A percentile compares a stretch with the other conserved stretches of the same genome.
Conservation (phyloP, 2,329 filamentous ascomycete species). For the Helminthosporium solani region DNA sequence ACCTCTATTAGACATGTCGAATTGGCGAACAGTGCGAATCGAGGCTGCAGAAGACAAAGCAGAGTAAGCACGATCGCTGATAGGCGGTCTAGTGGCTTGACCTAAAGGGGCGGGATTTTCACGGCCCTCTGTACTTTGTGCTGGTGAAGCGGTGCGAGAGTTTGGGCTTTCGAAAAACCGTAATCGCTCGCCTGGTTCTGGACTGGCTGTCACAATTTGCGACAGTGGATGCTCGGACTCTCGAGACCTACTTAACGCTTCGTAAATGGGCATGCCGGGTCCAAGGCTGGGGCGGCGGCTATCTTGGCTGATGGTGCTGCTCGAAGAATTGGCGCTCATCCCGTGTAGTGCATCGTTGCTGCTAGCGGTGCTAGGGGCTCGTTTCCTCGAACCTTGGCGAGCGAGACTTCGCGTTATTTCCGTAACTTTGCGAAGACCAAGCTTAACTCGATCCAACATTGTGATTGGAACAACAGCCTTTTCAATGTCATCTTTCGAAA, state of each 20-base stretch:
- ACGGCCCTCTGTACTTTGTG: constrained; percentile 29
- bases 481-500: constrained; percentile 89
- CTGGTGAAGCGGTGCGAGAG: constrained; percentile 45
- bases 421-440: constrained; percentile 62
- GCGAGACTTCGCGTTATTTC: constrained; percentile 29
- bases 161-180: constrained; percentile 40
- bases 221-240: constrained; percentile 70
- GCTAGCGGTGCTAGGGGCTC: constrained; percentile 55
- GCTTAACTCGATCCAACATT: constrained; percentile 80
- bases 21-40: constrained; percentile 48
- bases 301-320: constrained; percentile 57
- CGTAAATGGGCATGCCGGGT: constrained; percentile 58
- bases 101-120: constrained; percentile 18
- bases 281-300: constrained; percentile 58
- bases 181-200: constrained; percentile 50
- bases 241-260: constrained; percentile 52
- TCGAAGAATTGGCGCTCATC: constrained; percentile 55
- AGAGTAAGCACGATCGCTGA: constrained; percentile 45
- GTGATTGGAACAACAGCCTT: constrained; percentile 74
- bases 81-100: constrained; percentile 18
- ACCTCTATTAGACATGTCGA: constrained; percentile 33
- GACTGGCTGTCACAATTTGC: constrained; percentile 71
- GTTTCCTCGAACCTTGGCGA: constrained; percentile 51
- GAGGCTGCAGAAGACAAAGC: constrained; percentile 46
- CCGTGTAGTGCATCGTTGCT: constrained; percentile 56